These are phyloP conservation scores for Paecilomyces variotii DNA, from an alignment of 2,329 filamentous ascomycete genomes.

Conservation along the genomic window DNA sequence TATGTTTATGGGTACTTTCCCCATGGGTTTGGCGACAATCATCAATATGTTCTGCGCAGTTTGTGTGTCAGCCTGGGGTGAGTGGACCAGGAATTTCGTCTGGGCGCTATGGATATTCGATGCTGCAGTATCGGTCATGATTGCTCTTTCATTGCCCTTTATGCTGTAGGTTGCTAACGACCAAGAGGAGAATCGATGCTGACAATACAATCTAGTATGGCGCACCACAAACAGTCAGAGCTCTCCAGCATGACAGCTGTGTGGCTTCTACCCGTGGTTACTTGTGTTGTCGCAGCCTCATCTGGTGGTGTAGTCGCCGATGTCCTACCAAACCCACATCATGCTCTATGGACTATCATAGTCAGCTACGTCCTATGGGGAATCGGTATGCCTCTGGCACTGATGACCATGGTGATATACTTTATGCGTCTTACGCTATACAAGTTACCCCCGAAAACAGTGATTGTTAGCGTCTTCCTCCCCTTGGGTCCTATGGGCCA, in stretches of 20 bases:
- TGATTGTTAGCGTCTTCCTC: slow-evolving; percentile 61
- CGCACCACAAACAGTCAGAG: slow-evolving; percentile 33
- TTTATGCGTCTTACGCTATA: slow-evolving; percentile 61
- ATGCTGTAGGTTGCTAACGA: slow-evolving; percentile 39
- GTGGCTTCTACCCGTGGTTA: slow-evolving; percentile 60
- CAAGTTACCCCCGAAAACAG: slow-evolving; percentile 59
- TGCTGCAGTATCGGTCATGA: slow-evolving; percentile 44
- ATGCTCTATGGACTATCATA: slow-evolving; percentile 56
- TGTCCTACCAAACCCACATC: slow-evolving; percentile 45
- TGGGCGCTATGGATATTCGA: slow-evolving; percentile 56
- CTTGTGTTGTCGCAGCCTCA: slow-evolving; percentile 58
- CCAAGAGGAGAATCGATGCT: not conserved
- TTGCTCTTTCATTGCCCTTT: slow-evolving; percentile 50
- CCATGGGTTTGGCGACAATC: slow-evolving; percentile 62
- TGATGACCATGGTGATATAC: slow-evolving; percentile 60
- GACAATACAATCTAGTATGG: slow-evolving; percentile 10
- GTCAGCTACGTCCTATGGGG: slow-evolving; percentile 65
- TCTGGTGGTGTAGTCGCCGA: slow-evolving; percentile 56
- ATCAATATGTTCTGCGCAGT: slow-evolving; percentile 57
- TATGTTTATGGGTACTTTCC: slow-evolving; percentile 60
- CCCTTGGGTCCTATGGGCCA: slow-evolving; percentile 61
- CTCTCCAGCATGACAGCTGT: slow-evolving; percentile 57
- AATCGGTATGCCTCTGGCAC: slow-evolving; percentile 53
- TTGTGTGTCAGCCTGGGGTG: slow-evolving; percentile 54
- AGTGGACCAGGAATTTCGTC: slow-evolving; percentile 47